These are phyloP conservation scores for Lactarius quietus DNA, from an alignment of 768 basidiomycete species.

Conservation along the genomic window DNA sequence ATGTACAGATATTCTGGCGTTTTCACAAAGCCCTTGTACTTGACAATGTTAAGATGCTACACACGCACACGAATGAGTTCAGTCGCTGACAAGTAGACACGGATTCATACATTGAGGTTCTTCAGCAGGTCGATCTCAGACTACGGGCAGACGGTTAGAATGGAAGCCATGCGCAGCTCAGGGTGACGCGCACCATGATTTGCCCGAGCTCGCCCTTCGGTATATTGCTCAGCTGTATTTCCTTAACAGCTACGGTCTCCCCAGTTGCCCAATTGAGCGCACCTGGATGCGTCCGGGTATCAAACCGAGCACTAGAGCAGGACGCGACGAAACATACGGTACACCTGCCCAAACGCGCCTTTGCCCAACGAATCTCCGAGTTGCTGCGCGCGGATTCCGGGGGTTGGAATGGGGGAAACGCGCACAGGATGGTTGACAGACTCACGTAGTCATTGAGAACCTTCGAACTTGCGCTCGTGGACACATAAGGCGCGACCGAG, in stretches of 20 bases:
- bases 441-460: slow-evolving; percentile 27
- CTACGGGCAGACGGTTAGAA: slow-evolving; percentile 38
- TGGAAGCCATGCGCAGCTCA: neutral
- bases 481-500: slow-evolving; percentile 19
- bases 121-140: slow-evolving; percentile 97
- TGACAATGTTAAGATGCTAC: slow-evolving; percentile 96
- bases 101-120: slow-evolving; percentile 76
- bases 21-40: slow-evolving; percentile 98
- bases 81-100: neutral
- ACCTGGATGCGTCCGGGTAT: slow-evolving; percentile 41
- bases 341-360: slow-evolving; percentile 96
- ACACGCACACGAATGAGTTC: neutral
- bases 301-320: neutral
- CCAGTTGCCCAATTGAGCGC: slow-evolving; percentile 95
- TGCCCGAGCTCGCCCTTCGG: slow-evolving; percentile 91
- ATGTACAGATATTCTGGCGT: slow-evolving; percentile 94
- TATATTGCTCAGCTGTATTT: slow-evolving; percentile 92
- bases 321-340: slow-evolving; percentile 59
- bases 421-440: neutral
- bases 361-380: slow-evolving; percentile 94
- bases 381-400: slow-evolving; percentile 60
- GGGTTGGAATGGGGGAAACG: neutral
- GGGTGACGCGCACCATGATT: slow-evolving; percentile 73
- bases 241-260: slow-evolving; percentile 98
- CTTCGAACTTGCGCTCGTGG: slow-evolving; percentile 17